Conservation (phyloP, 108 stramenopile species). For the Discostella stelligeroides region DNA sequence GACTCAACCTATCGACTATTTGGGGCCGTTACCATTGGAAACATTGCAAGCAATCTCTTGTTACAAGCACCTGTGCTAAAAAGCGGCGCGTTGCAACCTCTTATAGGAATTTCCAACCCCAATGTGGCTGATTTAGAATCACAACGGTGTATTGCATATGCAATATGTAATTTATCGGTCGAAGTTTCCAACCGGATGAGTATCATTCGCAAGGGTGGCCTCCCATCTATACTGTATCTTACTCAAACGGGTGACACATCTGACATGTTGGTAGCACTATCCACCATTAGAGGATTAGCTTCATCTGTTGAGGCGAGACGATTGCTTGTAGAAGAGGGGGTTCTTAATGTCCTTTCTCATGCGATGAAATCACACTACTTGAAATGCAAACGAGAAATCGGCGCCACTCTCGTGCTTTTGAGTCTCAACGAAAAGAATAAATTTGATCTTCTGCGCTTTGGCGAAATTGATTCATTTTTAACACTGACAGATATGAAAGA, state of each 20-base stretch:
- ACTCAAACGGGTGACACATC: conserved; percentile 61
- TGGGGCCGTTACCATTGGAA: conserved; percentile 86
- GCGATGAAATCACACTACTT: conserved; percentile 51
- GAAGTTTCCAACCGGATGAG: conserved; percentile 48
- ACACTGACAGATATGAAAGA: conserved; percentile 23
- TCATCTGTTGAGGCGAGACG: conserved; percentile 55
- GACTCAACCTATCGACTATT: conserved; percentile 85
- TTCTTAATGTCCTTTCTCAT: conserved; percentile 58
- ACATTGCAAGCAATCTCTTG: conserved; percentile 66
- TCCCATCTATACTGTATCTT: conserved; percentile 71
- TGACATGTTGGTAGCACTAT: conserved; percentile 71
- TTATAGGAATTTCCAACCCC: conserved; percentile 56
- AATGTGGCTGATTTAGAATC: conserved; percentile 70
- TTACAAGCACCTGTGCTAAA: conserved; percentile 61
- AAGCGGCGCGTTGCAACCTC: conserved; percentile 64
- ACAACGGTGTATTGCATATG: conserved; percentile 82
- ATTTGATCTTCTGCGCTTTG: conserved; percentile 62
- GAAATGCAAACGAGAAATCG: conserved; percentile 64
- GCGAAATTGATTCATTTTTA: conserved; percentile 32
- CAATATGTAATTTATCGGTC: conserved; percentile 78
- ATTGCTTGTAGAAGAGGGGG: conserved; percentile 66
- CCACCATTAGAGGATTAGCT: conserved; percentile 70
- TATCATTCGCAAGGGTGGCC: conserved; percentile 76
- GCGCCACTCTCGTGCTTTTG: conserved; percentile 59
- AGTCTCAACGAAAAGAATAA: conserved; percentile 85